A percentile compares a stretch with the other conserved stretches of the same genome.
Evolutionary conservation across 257 asterid species (phyloP).

Genomic region (Parsonsia alboflavescens): DNA sequence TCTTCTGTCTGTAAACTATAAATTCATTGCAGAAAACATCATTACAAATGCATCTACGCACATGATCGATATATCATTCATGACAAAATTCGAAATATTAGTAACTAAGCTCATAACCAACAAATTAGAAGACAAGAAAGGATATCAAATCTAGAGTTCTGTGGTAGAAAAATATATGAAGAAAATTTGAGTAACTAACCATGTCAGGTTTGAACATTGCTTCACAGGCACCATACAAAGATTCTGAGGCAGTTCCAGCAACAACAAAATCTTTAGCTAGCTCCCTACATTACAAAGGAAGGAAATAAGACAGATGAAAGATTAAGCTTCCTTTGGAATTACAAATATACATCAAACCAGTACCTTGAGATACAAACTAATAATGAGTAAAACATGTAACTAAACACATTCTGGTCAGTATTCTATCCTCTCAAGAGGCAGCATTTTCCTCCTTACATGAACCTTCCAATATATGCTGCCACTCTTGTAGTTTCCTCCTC

Average conservation of each 20-base stretch:
- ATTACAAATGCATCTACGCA: no score
- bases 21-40: not conserved
- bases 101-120: not conserved
- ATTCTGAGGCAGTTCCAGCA: constrained; percentile 95
- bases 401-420: no score
- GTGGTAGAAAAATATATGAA: not conserved
- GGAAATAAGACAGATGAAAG: not conserved
- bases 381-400: no score
- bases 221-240: constrained; percentile 97
- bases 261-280: constrained; percentile 98
- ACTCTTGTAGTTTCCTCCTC: no score
- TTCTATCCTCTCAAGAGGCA: no score
- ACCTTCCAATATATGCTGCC: no score
- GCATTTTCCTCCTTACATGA: no score
- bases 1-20: not conserved
- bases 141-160: not conserved
- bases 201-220: constrained; percentile 94
- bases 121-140: not conserved
- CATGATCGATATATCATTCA: no score
- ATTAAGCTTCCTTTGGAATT: not conserved
- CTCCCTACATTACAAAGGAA: constrained; percentile 47
- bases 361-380: no score
- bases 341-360: not conserved
- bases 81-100: not conserved
- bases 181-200: constrained; percentile 42